These are phyloP conservation scores for Rhizophagus prolifer DNA, from an alignment of 192 early-diverging fungal genomes.

Conservation along the genomic window DNA sequence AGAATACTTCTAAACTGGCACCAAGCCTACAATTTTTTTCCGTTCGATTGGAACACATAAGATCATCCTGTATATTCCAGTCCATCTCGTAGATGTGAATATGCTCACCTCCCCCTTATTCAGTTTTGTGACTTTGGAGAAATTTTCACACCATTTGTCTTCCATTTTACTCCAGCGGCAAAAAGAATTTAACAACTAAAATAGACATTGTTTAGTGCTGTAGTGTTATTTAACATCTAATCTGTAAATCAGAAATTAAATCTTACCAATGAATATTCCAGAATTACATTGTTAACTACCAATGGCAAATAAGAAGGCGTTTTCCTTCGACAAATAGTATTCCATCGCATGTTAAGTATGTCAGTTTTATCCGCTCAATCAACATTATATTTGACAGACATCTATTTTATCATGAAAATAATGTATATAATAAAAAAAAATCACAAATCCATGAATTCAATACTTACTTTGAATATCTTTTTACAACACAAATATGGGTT, in stretches of 20 bases:
- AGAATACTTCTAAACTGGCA: conserved; percentile 8
- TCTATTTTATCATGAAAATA: conserved; percentile 15
- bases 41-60: conserved; percentile 17
- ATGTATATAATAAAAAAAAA: background rate
- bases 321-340: conserved; percentile 21
- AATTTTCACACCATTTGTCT: conserved; percentile 18
- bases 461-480: conserved; percentile 25
- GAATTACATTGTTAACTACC: conserved; percentile 14
- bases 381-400: conserved; percentile 26
- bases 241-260: conserved; percentile 23
- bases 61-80: conserved; percentile 20
- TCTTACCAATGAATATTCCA: conserved; percentile 26
- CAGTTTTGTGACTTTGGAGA: conserved; percentile 17
- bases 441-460: conserved; percentile 16
- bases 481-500: background rate
- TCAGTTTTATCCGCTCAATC: conserved; percentile 23
- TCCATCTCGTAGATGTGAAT: conserved; percentile 17
- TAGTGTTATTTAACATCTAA: conserved; percentile 7
- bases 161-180: conserved; percentile 14
- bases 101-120: conserved; percentile 14
- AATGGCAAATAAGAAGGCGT: conserved; percentile 11
- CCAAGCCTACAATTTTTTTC: conserved; percentile 2
- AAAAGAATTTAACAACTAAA: conserved; percentile 28
- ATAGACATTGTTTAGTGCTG: conserved; percentile 10
- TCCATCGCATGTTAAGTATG: conserved; percentile 22